Evolutionary conservation across 768 basidiomycete genomes (phyloP).

Genomic region (Suillus hirtellus): DNA sequence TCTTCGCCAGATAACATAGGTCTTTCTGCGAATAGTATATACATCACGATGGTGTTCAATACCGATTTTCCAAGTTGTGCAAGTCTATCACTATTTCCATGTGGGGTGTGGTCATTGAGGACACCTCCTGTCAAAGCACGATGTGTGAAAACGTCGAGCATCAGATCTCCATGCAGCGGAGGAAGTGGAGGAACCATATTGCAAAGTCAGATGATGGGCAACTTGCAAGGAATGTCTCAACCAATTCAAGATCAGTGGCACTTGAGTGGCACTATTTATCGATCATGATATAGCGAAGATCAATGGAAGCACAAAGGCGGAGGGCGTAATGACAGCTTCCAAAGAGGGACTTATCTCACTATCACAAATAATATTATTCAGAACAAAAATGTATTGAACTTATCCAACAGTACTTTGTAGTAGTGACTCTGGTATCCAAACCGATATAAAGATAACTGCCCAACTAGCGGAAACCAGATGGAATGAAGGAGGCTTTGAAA

Average conservation of each 20-base stretch:
- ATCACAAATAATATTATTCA: not conserved
- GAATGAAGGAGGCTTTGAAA: not conserved
- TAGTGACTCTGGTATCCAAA: not conserved
- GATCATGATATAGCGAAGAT: not conserved
- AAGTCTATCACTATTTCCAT: conserved; percentile 52
- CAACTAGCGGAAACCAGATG: not conserved
- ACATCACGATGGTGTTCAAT: conserved; percentile 52
- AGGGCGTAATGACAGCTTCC: conserved; percentile 1
- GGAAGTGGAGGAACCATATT: conserved; percentile 47
- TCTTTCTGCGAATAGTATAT: conserved; percentile 45
- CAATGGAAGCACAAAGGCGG: not conserved
- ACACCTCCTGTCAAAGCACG: conserved; percentile 23
- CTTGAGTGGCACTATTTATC: not conserved
- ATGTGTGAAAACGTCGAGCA: conserved; percentile 62
- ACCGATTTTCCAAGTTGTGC: conserved; percentile 55
- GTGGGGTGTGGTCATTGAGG: conserved; percentile 21
- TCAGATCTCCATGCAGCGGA: conserved; percentile 53
- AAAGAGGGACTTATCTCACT: conserved; percentile 2
- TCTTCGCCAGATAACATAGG: conserved; percentile 44
- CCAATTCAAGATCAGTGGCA: not conserved
- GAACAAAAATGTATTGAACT: not conserved
- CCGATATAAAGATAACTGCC: not conserved
- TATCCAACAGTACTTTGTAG: no score
- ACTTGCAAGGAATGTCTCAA: not conserved
- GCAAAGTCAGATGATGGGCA: not conserved